A percentile compares a stretch with the other conserved stretches of the same genome.
phyloP scores from a whole-genome alignment of 2,329 filamentous ascomycete species.

The Diaporthe destruens region DNA sequence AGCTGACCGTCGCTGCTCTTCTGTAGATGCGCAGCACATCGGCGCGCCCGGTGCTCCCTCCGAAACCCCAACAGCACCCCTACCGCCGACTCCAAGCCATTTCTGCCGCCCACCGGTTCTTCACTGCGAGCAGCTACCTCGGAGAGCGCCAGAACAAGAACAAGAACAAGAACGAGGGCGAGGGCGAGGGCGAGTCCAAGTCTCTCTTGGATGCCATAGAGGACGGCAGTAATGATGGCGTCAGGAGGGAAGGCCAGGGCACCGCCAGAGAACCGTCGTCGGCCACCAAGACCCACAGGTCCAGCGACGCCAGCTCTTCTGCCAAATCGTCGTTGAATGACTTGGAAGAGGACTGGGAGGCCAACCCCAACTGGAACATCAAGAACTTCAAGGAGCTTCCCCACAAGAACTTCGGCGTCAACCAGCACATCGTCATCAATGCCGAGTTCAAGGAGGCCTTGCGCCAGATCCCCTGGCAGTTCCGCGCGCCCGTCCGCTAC shows the following conservation, averaged over 20 bases:
- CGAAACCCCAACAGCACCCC: constrained; percentile 27
- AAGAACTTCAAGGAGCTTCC: constrained; percentile 82
- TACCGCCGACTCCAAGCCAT: constrained; percentile 39
- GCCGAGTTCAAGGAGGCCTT: constrained; percentile 94
- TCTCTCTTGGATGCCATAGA: constrained; percentile 20
- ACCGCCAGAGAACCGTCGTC: constrained; percentile 4
- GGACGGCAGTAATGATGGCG: constrained; percentile 14
- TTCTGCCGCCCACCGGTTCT: constrained; percentile 38
- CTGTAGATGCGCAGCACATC: constrained; percentile 36
- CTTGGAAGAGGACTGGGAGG: constrained; percentile 74
- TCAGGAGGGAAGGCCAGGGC: constrained; percentile 16
- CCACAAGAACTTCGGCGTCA: constrained; percentile 86
- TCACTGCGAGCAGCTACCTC: constrained; percentile 36
- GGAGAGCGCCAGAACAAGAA: constrained; percentile 11
- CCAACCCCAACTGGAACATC: constrained; percentile 78
- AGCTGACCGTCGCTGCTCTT: constrained; percentile 33
- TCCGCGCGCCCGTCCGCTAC: constrained; percentile 93
- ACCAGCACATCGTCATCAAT: constrained; percentile 97
- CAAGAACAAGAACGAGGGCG: neutral
- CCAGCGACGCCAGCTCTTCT: constrained; percentile 47
- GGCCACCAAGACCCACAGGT: constrained; percentile 44
- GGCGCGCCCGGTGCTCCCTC: constrained; percentile 34
- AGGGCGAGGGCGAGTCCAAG: constrained; percentile 19
- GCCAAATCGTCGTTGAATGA: constrained; percentile 44
- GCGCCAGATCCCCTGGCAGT: constrained; percentile 89